Base-by-base conservation (phyloP, 768 basidiomycete genomes). In the Russula ochroleuca region DNA sequence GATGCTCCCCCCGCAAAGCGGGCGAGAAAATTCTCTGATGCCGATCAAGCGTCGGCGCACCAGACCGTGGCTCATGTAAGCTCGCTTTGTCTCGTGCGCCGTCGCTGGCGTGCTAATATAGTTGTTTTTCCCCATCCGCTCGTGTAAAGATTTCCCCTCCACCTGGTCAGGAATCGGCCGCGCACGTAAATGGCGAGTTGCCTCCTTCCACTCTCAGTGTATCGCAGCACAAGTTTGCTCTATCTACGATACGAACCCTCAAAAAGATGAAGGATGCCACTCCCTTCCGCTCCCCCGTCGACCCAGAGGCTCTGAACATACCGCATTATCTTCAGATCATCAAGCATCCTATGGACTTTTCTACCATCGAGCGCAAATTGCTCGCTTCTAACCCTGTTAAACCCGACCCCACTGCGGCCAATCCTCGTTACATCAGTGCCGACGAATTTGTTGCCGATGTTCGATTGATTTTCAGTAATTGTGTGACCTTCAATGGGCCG, bases 321-420 rank as follows among this genome's bases (percentile, higher is more conserved):
- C 96, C 94, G 10, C 93, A 96, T 73, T 99, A 99, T 70, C 83
- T 83, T 40, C 80, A 80, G 50, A 85, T 98, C 72, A 84, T 99
- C 76, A 91, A 87, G 71, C 83, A 81, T 31, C 97, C 97, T 0
- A 98, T 98, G 92, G 97, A 98, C 73, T 82, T 99, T 51, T 81
- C 85, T 3, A 97, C 96, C 49, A 84, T 98, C 63, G 96, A 98
- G 76, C 84, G 84, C 70, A 97, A 98, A 76, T 80, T 98, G 48
- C 70, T 69, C 38, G 84, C 88, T 1, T 92, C 92, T 15, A 95
- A 92, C 70, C 87, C 90, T 2, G 69, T 77, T 57, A 94, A 92
- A 71, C 89, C 85, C 15, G 91, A 92, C 64, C 74, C 79, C 31
- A 90, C 87, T 70, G 76, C 78, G 5, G 74, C 78, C 60, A 89